Evolutionary conservation across 2,329 filamentous ascomycete genomes (phyloP).

Genomic region (Akanthomyces lecanii): DNA sequence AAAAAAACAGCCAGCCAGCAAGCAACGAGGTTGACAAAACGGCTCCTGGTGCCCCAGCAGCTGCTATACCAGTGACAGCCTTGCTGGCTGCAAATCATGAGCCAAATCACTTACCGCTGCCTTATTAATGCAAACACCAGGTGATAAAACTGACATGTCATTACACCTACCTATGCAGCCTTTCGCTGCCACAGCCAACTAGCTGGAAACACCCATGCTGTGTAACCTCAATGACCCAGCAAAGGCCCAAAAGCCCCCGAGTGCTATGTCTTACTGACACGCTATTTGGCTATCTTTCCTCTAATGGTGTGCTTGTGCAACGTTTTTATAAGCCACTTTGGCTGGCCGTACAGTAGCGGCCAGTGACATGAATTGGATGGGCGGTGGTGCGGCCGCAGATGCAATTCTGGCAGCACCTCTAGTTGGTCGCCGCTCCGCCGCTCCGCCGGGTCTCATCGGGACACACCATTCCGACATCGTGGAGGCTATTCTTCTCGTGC

Average conservation of each 20-base stretch:
- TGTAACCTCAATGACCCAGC: not conserved
- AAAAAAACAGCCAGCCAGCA: not conserved
- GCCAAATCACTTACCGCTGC: not conserved
- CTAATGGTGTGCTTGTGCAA: not conserved
- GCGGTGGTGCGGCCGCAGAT: not conserved
- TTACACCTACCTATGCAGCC: not conserved
- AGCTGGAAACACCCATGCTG: not conserved
- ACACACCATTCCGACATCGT: not conserved
- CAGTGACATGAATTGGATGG: not conserved
- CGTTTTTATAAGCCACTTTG: not conserved
- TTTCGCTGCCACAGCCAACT: not conserved
- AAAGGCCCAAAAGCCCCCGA: not conserved
- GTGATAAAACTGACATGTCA: not conserved
- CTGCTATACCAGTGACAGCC: not conserved
- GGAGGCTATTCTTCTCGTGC: not conserved
- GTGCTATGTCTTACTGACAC: not conserved
- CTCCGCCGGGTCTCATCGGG: not conserved
- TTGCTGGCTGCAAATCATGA: not conserved
- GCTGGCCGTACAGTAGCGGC: not conserved
- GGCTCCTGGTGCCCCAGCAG: not conserved
- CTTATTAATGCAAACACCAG: not conserved
- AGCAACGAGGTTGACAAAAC: not conserved
- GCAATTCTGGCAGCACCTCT: not conserved
- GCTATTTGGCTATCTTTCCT: too few relatives aligned
- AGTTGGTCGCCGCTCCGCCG: constrained; percentile 1